Evolutionary conservation across 1,284 basidiomycete genomes (phyloP), one percentile per base, ranked within the genome.

Genomic region (Singerocomus inundabilis): DNA sequence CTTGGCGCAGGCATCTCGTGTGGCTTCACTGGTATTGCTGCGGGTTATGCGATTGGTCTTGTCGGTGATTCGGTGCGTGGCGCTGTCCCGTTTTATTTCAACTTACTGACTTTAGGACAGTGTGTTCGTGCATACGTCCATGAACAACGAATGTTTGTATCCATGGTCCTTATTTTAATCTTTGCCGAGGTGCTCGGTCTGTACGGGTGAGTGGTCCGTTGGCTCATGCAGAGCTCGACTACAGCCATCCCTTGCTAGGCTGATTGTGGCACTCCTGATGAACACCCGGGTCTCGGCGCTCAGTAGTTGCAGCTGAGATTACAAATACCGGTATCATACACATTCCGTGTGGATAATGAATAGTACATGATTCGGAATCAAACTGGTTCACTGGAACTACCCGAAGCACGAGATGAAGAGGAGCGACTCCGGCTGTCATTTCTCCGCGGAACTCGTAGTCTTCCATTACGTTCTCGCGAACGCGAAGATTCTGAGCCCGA

Each of bases 21-120:
- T 66, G 95, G 95, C 15, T 72, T 93, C 57, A 94, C 96, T 12
- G 96, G 96, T 51, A 72, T 99, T 40, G 90, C 94, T n/a, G 96
- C 96, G 3, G 96, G 96, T 7, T 96, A 94, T 66, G 94, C 96
- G n/a, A 96, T 99, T 67, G 96, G 96, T 29, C 84, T 89, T 54
- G 93, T 98, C 25, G 96, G 95, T 49, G 96, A 99, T 66, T 85
- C 95, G 21, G 94, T 93, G 61, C 55, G 88, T 70, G 11, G 26
- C 36, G 21, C 18, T 46, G 30, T 30, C 50, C 32, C 30, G 28
- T 32, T 46, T 34, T 38, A 18, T 32, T 34, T 5, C 29, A 26
- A 42, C 38, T 33, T 16, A 43, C 51, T 51, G 42, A 58, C 31
- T 38, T 25, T 11, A 21, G 15, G 29, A 11, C 47, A 85, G 84